These are phyloP conservation scores for Phialemoniopsis sp. DNA, from an alignment of 2,329 filamentous ascomycete species.

Conservation along the genomic window DNA sequence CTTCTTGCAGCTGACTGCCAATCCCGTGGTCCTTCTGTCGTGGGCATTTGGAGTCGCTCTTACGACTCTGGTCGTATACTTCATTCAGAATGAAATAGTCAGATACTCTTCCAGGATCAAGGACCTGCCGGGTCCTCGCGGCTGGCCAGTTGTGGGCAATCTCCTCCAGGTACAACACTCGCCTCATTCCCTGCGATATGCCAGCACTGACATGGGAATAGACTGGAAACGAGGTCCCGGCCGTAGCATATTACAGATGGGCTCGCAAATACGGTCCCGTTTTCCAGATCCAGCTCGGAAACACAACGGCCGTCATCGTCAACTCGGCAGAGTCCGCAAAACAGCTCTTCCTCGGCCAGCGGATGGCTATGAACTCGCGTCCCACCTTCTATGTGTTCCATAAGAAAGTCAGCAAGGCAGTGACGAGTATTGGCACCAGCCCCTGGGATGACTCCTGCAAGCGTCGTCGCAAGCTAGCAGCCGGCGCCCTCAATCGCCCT, in stretches of 20 bases:
- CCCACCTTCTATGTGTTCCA: slow-evolving; percentile 80
- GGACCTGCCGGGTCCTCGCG: slow-evolving; percentile 56
- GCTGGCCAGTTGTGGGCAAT: slow-evolving; percentile 60
- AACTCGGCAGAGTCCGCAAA: slow-evolving; percentile 74
- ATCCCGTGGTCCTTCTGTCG: too few species aligned
- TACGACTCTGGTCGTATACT: too few species aligned
- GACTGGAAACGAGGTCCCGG: too few species aligned
- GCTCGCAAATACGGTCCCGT: slow-evolving; percentile 59
- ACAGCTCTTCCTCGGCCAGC: slow-evolving; percentile 73
- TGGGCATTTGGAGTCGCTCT: too few species aligned
- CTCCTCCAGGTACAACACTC: slow-evolving; percentile 54
- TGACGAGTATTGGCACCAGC: slow-evolving; percentile 78
- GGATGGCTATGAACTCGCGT: slow-evolving; percentile 72
- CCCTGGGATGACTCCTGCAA: slow-evolving; percentile 84
- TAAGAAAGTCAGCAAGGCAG: slow-evolving; percentile 69
- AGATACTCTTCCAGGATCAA: slow-evolving; percentile 60
- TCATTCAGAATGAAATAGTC: too few species aligned
- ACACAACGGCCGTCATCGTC: slow-evolving; percentile 67
- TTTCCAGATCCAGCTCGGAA: slow-evolving; percentile 66
- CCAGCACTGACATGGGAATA: too few species aligned
- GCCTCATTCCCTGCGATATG: too few species aligned
- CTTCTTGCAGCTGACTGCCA: too few species aligned
- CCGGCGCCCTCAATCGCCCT: slow-evolving; percentile 72
- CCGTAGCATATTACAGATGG: too few species aligned
- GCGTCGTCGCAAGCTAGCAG: slow-evolving; percentile 69